Conservation (phyloP, 2,329 filamentous ascomycete genomes). For the Sclerotinia glacialis region DNA sequence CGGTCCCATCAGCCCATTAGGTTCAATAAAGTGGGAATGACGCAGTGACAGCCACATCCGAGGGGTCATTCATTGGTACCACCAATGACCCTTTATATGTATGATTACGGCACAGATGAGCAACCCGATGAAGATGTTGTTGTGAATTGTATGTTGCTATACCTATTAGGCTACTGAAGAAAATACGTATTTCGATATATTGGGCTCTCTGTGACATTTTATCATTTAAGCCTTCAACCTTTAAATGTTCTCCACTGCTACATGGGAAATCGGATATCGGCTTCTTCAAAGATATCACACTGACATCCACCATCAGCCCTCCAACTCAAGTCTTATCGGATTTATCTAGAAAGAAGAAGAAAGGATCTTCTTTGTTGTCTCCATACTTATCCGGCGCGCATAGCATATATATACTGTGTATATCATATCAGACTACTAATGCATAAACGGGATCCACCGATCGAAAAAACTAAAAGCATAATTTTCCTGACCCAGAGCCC, state of each 20-base stretch:
- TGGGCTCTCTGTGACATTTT: not conserved
- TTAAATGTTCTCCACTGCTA: not conserved
- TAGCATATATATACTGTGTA: too few species aligned
- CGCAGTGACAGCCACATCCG: slow-evolving; percentile 13
- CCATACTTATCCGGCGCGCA: slow-evolving; percentile 18
- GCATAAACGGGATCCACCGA: slow-evolving; percentile 17
- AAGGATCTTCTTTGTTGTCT: slow-evolving; percentile 1
- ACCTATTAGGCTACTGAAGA: too few species aligned
- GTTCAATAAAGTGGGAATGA: slow-evolving; percentile 1
- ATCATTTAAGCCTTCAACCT: not conserved
- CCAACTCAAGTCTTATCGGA: not conserved
- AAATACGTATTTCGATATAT: not conserved
- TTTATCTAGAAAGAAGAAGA: not conserved
- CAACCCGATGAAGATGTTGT: not conserved
- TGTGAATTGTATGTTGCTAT: not conserved
- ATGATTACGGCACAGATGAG: not conserved
- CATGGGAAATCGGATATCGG: slow-evolving; percentile 9
- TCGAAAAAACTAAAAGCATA: slow-evolving; percentile 4
- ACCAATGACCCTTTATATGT: slow-evolving; percentile 2
- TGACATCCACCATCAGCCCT: slow-evolving; percentile 1
- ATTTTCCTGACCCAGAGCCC: not conserved
- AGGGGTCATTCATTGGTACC: not conserved
- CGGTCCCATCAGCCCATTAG: not conserved
- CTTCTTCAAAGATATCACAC: slow-evolving; percentile 1
- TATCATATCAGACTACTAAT: not conserved